Evolutionary conservation across 148 eudicot species (phyloP), one percentile per base, ranked within the genome.

Genomic region (Drosera capensis): DNA sequence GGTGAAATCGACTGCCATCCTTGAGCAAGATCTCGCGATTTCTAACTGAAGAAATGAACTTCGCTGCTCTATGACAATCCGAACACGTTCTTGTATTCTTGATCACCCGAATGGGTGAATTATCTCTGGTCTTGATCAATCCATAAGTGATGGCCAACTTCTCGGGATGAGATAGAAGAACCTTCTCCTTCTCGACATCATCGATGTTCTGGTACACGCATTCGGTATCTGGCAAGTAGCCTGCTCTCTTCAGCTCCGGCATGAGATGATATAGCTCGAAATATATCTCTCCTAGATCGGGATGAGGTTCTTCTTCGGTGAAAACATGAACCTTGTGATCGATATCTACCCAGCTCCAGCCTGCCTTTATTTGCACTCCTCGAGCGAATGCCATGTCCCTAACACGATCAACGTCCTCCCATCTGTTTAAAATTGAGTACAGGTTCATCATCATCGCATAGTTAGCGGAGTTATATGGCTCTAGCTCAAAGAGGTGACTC

Each of bases 111-210:
- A 79, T 58, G 0, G 79, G 74, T 15, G 59, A 59, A 25, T 24
- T 7, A 20, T 53, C 58, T 55, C 43, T 64, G 17, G 22, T 57
- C 46, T 70, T 75, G 51, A 79, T 65, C 42, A 79, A 53, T 23
- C 87, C 87, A 38, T 72, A 79, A 1, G 82, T 64, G 47, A 79
- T 64, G 39, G 87, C 87, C 40, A 75, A 34, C 48, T 79, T 79
- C 49, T 79, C 82, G 0, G 82, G 64, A 56, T 79, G 82, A 52
- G 49, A 17, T 20, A 79, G 66, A 55, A 79, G 45, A 17, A 66
- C 51, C 60, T 69, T 75, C 58, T 79, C 76, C 51, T 75, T 75
- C 25, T 75, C 75, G 13, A 3, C 57, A 24, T 58, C 59, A 22
- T 56, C 60, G 1, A 70, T 52, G 24, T 72, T 62, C 61, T 69